These are phyloP conservation scores for Kwoniella shivajii DNA, from an alignment of 1,284 basidiomycete genomes.

Conservation along the genomic window DNA sequence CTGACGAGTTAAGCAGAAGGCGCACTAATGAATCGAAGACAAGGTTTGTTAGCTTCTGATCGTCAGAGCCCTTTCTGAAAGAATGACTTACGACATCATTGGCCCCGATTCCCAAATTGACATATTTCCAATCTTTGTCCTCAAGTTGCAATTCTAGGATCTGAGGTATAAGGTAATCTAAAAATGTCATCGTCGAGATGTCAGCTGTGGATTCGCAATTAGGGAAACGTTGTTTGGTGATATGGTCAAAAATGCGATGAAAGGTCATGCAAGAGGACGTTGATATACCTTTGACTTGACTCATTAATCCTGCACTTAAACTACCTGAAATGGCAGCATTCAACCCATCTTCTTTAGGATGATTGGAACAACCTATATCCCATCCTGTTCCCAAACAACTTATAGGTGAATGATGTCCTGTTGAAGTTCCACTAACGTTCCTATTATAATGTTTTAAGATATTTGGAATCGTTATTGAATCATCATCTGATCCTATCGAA, in stretches of 20 bases:
- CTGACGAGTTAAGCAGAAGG: slow-evolving; percentile 50
- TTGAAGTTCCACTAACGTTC: slow-evolving; percentile 30
- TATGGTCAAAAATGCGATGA: too few relatives aligned
- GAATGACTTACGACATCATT: slow-evolving; percentile 49
- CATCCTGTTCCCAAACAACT: slow-evolving; percentile 20
- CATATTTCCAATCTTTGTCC: slow-evolving; percentile 49
- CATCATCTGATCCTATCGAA: slow-evolving; percentile 47
- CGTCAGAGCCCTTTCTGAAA: neutral
- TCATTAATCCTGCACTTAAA: slow-evolving; percentile 25
- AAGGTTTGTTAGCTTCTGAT: neutral
- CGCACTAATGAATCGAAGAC: slow-evolving; percentile 33
- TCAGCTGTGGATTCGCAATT: too few relatives aligned
- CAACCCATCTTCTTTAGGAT: slow-evolving; percentile 38
- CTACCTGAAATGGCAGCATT: slow-evolving; percentile 48
- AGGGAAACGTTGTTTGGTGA: too few relatives aligned
- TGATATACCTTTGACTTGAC: slow-evolving; percentile 42
- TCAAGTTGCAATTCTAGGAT: slow-evolving; percentile 30
- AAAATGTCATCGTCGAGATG: too few relatives aligned
- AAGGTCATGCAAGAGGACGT: too few relatives aligned
- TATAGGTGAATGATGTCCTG: slow-evolving; percentile 32
- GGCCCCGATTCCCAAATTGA: slow-evolving; percentile 53
- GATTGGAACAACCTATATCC: slow-evolving; percentile 17
- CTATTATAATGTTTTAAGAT: slow-evolving; percentile 31
- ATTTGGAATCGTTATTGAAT: slow-evolving; percentile 49
- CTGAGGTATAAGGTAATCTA: slow-evolving; percentile 49